phyloP scores from a whole-genome alignment of 495 filamentous ascomycete species.

The Xylaria curta region DNA sequence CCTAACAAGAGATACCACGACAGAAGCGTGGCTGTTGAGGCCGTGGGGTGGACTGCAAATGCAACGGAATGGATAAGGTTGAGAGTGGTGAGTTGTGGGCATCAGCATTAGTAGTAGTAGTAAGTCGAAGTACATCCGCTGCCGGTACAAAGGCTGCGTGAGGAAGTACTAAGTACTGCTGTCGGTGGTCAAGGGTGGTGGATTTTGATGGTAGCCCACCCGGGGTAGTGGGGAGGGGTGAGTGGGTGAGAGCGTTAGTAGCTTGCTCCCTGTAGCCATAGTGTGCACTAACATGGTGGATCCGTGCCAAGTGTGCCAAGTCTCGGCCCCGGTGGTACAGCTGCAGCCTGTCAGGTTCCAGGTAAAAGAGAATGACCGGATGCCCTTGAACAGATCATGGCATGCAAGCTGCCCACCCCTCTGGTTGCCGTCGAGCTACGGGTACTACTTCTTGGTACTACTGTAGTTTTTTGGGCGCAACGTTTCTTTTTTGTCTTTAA shows the following conservation, averaged over 20 bases:
- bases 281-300: neutral
- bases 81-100: neutral
- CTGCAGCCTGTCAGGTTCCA: slow-evolving; percentile 10
- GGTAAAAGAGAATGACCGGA: slow-evolving; percentile 6
- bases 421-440: neutral
- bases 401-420: neutral
- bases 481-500: neutral
- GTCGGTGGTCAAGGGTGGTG: neutral
- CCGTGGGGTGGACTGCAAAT: neutral
- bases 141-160: neutral
- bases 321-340: neutral
- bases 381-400: neutral
- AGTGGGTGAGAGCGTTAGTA: neutral
- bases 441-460: slow-evolving; percentile 1
- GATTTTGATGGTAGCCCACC: neutral
- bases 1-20: neutral
- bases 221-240: slow-evolving; percentile 8
- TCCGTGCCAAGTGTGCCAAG: neutral
- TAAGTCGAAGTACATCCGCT: neutral
- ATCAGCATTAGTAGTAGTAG: neutral
- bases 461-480: slow-evolving; percentile 8
- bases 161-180: neutral
- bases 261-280: neutral
- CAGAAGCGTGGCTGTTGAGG: neutral
- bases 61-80: neutral